Base-by-base conservation (phyloP, 2,329 filamentous ascomycete species). In the Ascochyta koolunga region DNA sequence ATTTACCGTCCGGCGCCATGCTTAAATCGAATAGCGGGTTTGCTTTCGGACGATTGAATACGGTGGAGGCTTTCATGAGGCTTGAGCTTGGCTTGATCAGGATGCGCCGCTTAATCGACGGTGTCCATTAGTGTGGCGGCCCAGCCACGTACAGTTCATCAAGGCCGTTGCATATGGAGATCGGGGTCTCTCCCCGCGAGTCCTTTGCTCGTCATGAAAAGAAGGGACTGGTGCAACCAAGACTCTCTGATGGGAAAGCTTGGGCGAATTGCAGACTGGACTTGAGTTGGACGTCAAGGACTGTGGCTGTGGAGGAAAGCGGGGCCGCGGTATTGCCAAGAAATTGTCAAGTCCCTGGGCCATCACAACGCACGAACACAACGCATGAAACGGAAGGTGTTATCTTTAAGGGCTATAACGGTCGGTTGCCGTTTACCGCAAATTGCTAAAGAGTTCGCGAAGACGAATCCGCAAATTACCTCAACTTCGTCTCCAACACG, bases 281-380 rank as follows among this genome's bases (percentile, higher is more conserved):
- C 9, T 39, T 27, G 16, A 35, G 21, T 36, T 21, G 19, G 16
- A 49, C 51, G 44, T 54, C 51, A 49, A 45, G 33, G 39, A 44
- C 43, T 54, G 39, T 51, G 48, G 48, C 48, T 54, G 21, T 49
- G 33, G 36, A 27, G 16, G 44, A 27, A 46, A 53, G 50, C 43
- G 50, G 50, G 50, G 39, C n/a, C 29, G 25, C 21, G 45, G 37
- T 31, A 42, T 54, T 54, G 45, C 51, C 51, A 50, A 54, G 51
- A 29, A 32, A 43, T 22, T 45, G 51, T 40, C 40, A 54, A 39
- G 51, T 40, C 51, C 51, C 33, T 35, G 44, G 50, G 22, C 27
- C 36, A 54, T 54, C 39, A 49, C 45, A 54, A 50, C 51, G 51
- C 51, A 54, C 41, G 46, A 50, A 25, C 40, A 32, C 21, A 25